Base-by-base conservation (phyloP, 208 protist genomes). In the Leishmania guyanensis region DNA sequence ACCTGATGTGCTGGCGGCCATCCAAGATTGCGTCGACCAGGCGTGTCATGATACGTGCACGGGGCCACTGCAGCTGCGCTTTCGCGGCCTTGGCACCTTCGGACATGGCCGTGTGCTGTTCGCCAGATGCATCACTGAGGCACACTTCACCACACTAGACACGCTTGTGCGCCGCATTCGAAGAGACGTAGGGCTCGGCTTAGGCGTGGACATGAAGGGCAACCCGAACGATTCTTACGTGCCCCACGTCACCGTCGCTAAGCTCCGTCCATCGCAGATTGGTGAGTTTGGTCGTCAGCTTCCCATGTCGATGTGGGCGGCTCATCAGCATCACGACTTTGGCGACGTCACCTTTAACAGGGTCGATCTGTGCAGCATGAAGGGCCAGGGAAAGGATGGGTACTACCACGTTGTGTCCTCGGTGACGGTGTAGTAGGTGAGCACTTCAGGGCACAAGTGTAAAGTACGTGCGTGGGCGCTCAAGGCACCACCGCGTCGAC, bases 171-270 rank as follows among this genome's bases (percentile, higher is more conserved):
- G 84, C 16, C 81, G 81, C 54, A 86, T 95, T 43, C 84, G 94
- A 29, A 74, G 62, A 50, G 86, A 88, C 51, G 78, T 96, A 29
- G 92, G 91, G 1, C 62, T 84, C 1, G 87, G 84, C 4, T 80
- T 96, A 12, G 84, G 88, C 16, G 87, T 97, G 14, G 93, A 96
- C 77, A 77, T 97, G 70, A 95, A 96, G 84, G 94, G 94, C 64
- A 97, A 97, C 79, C 92, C 93, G 75, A 89, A 96, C 79, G 94
- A 97, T 76, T 91, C 88, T n/a, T 97, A 94, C 84, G 93, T 97
- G 81, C 94, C 94, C 36, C 94, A 97, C 85, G 72, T 97, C 2
- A 97, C 94, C 20, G 79, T 97, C 48, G 93, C 92, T 29, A 97
- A 97, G 77, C 94, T 97, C 71, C 88, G 92, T 14, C 85, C 90